These are phyloP conservation scores for Tubosaeta sp. DNA, from an alignment of 768 basidiomycete genomes.

Conservation along the genomic window DNA sequence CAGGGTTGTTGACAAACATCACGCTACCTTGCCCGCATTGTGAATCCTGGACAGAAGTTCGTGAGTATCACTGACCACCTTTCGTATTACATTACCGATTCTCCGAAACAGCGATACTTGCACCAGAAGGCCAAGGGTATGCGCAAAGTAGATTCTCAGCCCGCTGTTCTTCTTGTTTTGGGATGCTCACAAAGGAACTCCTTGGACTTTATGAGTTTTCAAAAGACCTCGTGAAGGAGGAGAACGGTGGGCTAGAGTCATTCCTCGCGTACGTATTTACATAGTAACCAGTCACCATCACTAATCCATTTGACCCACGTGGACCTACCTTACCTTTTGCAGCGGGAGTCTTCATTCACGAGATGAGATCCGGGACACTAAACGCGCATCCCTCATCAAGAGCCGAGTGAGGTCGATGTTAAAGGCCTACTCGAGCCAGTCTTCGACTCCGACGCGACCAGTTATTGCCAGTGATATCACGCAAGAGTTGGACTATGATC, in stretches of 20 bases:
- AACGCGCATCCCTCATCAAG: constrained; percentile 24
- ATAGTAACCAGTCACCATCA: background rate
- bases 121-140: constrained; percentile 40
- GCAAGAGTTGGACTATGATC: constrained; percentile 5
- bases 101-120: constrained; percentile 34
- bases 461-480: constrained; percentile 2
- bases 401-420: background rate
- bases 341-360: constrained; percentile 35
- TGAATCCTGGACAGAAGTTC: constrained; percentile 7
- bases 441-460: background rate
- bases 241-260: background rate
- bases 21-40: constrained; percentile 30
- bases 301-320: background rate
- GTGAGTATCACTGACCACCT: constrained; percentile 15
- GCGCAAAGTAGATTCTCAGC: constrained; percentile 38
- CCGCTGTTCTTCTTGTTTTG: constrained; percentile 34
- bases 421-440: background rate
- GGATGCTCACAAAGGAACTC: constrained; percentile 35
- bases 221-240: constrained; percentile 27
- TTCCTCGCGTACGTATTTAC: constrained; percentile 30
- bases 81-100: background rate
- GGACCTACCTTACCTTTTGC: background rate
- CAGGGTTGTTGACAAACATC: constrained; percentile 11
- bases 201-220: constrained; percentile 40
- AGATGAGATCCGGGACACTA: constrained; percentile 9